A percentile compares a stretch with the other conserved stretches of the same genome.
These are phyloP conservation scores for Lizonia empirigonia DNA, from an alignment of 2,329 filamentous ascomycete genomes.

Conservation along the genomic window DNA sequence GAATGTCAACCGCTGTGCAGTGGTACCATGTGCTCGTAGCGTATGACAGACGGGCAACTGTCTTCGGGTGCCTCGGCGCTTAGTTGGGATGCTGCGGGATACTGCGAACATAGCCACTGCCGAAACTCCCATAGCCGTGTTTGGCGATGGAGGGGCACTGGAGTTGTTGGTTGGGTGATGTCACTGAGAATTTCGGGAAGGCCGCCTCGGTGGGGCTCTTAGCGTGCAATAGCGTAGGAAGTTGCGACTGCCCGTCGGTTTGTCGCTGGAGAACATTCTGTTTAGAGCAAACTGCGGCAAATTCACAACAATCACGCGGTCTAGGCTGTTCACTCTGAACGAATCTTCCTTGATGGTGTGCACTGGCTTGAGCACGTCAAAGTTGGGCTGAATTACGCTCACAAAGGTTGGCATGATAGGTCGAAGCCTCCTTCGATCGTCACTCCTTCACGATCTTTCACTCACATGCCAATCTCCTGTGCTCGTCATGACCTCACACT, in stretches of 20 bases:
- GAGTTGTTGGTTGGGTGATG: slow-evolving; percentile 8
- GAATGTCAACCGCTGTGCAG: slow-evolving; percentile 10
- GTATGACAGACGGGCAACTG: slow-evolving; percentile 9
- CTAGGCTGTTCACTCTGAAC: background rate
- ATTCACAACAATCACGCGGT: slow-evolving; percentile 4
- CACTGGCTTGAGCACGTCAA: slow-evolving; percentile 16
- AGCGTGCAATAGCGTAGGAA: slow-evolving; percentile 6
- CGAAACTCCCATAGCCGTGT: slow-evolving; percentile 10
- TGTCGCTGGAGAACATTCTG: slow-evolving; percentile 8
- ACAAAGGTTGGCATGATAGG: slow-evolving; percentile 4
- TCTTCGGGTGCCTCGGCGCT: slow-evolving; percentile 14
- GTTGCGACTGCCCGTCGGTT: slow-evolving; percentile 8
- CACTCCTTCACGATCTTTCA: background rate
- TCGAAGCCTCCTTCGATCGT: background rate
- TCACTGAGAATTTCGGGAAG: slow-evolving; percentile 9
- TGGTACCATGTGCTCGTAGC: slow-evolving; percentile 14
- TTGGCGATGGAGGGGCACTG: slow-evolving; percentile 12
- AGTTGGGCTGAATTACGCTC: slow-evolving; percentile 11
- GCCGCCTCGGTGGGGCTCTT: slow-evolving; percentile 4
- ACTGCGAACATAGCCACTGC: slow-evolving; percentile 13
- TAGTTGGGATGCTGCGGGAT: slow-evolving; percentile 7
- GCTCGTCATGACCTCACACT: too few species aligned
- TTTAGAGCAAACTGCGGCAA: slow-evolving; percentile 5
- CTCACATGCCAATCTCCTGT: too few species aligned
- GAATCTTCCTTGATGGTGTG: slow-evolving; percentile 5